These are phyloP conservation scores for Cadophora luteo-olivacea DNA, from an alignment of 2,329 filamentous ascomycete genomes.

Conservation along the genomic window DNA sequence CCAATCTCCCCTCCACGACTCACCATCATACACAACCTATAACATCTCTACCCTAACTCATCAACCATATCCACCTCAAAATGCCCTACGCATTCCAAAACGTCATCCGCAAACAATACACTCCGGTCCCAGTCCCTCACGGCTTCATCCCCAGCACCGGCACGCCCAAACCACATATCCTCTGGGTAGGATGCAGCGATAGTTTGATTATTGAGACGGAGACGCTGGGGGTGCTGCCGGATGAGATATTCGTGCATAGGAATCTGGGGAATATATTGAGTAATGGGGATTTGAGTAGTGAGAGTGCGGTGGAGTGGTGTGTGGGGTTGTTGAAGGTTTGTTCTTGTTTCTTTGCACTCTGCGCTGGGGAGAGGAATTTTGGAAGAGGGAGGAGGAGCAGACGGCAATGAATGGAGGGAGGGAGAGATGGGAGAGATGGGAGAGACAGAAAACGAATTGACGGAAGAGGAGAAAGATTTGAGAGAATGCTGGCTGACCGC, in stretches of 20 bases:
- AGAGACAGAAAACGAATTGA: constrained; percentile 1
- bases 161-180: constrained; percentile 51
- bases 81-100: constrained; percentile 44
- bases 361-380: background rate
- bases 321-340: constrained; percentile 65
- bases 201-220: constrained; percentile 70
- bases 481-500: constrained; percentile 6
- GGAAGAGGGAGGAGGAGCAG: no score
- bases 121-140: background rate
- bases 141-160: constrained; percentile 17
- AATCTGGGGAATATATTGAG: constrained; percentile 73
- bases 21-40: no score
- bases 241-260: constrained; percentile 73
- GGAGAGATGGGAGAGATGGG: background rate
- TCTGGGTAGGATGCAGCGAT: constrained; percentile 75
- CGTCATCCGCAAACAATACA: constrained; percentile 12
- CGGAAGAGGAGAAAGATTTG: background rate
- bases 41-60: no score
- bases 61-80: constrained; percentile 42
- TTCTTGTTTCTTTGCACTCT: background rate
- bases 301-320: constrained; percentile 68
- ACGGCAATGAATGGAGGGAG: no score
- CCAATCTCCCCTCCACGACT: no score
- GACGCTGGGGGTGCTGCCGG: constrained; percentile 64
- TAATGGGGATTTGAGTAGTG: constrained; percentile 63